Evolutionary conservation across 495 filamentous ascomycete genomes (phyloP).

Genomic region (Xylaria intraflava): DNA sequence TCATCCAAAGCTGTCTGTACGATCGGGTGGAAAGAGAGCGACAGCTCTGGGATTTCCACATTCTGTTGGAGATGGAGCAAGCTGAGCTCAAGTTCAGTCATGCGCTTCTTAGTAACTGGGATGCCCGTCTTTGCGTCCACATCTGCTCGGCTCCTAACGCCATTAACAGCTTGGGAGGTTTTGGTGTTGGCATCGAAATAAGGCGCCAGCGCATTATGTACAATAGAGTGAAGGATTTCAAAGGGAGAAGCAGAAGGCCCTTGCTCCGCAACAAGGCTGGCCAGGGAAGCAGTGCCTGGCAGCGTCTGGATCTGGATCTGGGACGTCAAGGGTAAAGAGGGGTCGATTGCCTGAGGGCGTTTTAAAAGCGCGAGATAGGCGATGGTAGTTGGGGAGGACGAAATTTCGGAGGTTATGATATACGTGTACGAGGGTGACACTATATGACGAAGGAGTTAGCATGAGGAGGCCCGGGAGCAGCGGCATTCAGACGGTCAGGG

Average conservation of each 20-base stretch:
- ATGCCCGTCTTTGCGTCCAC: constrained; percentile 88
- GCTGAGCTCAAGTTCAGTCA: constrained; percentile 86
- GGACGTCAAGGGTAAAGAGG: constrained; percentile 64
- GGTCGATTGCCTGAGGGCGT: constrained; percentile 77
- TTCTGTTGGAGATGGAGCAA: constrained; percentile 91
- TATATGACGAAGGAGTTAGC: constrained; percentile 14
- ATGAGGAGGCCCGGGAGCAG: background rate
- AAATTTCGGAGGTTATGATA: constrained; percentile 72
- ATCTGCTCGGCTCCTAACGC: constrained; percentile 63
- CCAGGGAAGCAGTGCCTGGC: constrained; percentile 65
- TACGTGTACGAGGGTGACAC: constrained; percentile 56
- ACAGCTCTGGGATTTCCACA: constrained; percentile 89
- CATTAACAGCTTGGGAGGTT: constrained; percentile 61
- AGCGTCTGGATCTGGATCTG: constrained; percentile 92
- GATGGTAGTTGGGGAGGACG: constrained; percentile 67
- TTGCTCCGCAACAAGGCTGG: constrained; percentile 57
- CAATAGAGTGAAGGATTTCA: constrained; percentile 78
- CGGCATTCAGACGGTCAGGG: background rate
- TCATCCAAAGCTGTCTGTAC: constrained; percentile 77
- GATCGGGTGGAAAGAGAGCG: constrained; percentile 75
- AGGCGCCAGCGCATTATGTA: constrained; percentile 81
- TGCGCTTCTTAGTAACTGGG: constrained; percentile 90
- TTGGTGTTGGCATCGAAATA: constrained; percentile 95
- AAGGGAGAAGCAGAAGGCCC: constrained; percentile 72
- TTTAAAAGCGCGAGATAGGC: constrained; percentile 87